Evolutionary conservation across 1,284 basidiomycete genomes (phyloP).

Genomic region (Marasmius tenuissimus): DNA sequence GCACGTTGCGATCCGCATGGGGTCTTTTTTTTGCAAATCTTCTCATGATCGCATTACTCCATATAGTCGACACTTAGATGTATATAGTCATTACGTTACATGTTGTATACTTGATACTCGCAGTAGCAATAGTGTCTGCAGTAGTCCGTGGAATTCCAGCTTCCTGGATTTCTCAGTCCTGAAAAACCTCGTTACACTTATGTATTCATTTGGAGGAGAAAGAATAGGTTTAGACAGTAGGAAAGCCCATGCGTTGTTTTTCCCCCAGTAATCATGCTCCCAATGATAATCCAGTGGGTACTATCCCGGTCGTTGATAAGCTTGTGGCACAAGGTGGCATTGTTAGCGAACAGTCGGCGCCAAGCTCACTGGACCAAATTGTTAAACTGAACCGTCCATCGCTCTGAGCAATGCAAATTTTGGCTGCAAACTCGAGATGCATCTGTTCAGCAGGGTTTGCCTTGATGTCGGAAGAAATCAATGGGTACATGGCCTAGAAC

Average conservation of each 20-base stretch:
- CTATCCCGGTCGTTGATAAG: constrained; percentile 57
- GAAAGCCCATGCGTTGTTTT: constrained; percentile 48
- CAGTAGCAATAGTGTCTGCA: background rate
- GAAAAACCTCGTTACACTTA: background rate
- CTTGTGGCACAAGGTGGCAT: constrained; percentile 49
- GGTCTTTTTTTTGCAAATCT: background rate
- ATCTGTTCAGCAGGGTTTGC: constrained; percentile 42
- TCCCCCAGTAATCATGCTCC: constrained; percentile 57
- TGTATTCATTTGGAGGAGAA: no score
- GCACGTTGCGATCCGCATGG: constrained; percentile 1
- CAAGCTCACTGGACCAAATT: constrained; percentile 54
- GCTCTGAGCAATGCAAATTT: constrained; percentile 45
- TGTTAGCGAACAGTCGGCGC: constrained; percentile 50
- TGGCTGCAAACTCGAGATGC: constrained; percentile 44
- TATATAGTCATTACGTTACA: constrained; percentile 4
- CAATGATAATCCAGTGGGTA: constrained; percentile 46
- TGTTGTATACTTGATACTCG: background rate
- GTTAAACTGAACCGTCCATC: constrained; percentile 52
- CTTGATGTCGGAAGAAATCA: constrained; percentile 56
- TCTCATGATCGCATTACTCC: background rate
- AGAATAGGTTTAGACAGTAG: constrained; percentile 17
- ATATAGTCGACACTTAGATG: constrained; percentile 2
- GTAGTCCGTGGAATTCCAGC: background rate
- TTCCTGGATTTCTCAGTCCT: background rate
- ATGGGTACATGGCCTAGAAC: constrained; percentile 50